Percentiles rank a stretch among this genome's conserved stretches.
Evolutionary conservation across 495 filamentous ascomycete species (phyloP).

Genomic region (Aspergillus biplanus): DNA sequence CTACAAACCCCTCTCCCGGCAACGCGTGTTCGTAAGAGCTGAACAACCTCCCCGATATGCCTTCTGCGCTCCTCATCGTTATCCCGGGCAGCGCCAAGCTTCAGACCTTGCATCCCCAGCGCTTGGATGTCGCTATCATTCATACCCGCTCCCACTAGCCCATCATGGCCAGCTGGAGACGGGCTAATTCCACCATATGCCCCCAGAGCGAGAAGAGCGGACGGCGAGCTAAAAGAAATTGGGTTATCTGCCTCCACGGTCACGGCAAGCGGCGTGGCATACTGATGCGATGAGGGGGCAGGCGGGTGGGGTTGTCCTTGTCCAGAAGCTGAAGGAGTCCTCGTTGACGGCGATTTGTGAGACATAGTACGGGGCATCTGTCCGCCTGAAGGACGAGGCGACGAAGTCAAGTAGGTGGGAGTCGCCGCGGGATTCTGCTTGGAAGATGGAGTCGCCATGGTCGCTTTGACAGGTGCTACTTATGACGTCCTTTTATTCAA

Average conservation of each 20-base stretch:
- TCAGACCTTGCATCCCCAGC: slow-evolving; percentile 46
- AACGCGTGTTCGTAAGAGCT: slow-evolving; percentile 45
- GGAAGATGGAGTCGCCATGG: slow-evolving; percentile 52
- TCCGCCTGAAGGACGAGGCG: slow-evolving; percentile 45
- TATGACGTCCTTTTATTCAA: background rate
- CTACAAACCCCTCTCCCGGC: slow-evolving; percentile 67
- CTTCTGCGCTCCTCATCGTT: slow-evolving; percentile 57
- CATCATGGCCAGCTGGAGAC: slow-evolving; percentile 45
- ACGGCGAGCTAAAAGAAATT: slow-evolving; percentile 51
- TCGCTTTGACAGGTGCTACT: background rate
- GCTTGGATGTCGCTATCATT: slow-evolving; percentile 50
- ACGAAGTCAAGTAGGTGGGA: slow-evolving; percentile 51
- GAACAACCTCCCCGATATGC: slow-evolving; percentile 53
- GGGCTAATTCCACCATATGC: slow-evolving; percentile 49
- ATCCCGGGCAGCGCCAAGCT: slow-evolving; percentile 47
- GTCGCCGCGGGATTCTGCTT: slow-evolving; percentile 48
- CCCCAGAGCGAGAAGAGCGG: slow-evolving; percentile 48
- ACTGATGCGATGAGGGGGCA: slow-evolving; percentile 40
- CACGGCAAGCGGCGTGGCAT: slow-evolving; percentile 46
- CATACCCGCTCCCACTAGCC: slow-evolving; percentile 44
- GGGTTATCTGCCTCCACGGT: slow-evolving; percentile 42
- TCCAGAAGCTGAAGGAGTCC: slow-evolving; percentile 47
- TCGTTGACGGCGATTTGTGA: slow-evolving; percentile 49
- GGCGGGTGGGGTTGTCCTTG: slow-evolving; percentile 33
- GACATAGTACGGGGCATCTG: slow-evolving; percentile 45